phyloP scores from a whole-genome alignment of 495 filamentous ascomycete species.

The Aspergillus wentii region DNA sequence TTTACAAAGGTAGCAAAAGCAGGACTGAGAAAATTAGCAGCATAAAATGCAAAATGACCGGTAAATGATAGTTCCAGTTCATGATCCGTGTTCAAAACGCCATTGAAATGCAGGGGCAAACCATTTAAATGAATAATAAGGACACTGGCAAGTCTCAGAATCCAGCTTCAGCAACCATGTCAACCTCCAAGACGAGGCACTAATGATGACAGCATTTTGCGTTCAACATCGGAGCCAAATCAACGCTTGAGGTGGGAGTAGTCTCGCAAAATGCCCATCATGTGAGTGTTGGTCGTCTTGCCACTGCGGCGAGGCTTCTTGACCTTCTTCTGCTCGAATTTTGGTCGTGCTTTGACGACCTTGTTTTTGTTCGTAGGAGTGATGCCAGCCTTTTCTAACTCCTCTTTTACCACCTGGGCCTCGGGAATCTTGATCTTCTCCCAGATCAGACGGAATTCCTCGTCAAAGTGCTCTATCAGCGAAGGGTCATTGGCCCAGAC shows the following conservation, averaged over 20 bases:
- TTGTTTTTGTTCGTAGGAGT: conserved; percentile 74
- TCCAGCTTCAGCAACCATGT: no score
- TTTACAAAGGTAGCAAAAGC: conserved; percentile 10
- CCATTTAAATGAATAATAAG: no score
- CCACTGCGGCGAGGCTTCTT: conserved; percentile 66
- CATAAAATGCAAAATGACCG: conserved; percentile 1
- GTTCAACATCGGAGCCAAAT: conserved; percentile 6
- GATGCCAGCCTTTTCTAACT: conserved; percentile 66
- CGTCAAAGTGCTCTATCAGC: conserved; percentile 68
- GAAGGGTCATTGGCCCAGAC: conserved; percentile 86
- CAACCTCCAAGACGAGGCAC: no score
- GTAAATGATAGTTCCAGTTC: no score
- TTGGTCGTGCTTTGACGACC: conserved; percentile 52
- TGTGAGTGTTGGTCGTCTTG: conserved; percentile 89
- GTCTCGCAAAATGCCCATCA: conserved; percentile 82
- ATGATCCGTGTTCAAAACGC: no score
- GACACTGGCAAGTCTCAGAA: no score
- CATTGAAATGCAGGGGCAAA: no score
- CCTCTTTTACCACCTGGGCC: conserved; percentile 67
- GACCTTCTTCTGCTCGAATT: conserved; percentile 54
- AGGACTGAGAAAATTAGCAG: background rate
- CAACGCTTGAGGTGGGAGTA: conserved; percentile 61
- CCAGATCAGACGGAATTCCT: conserved; percentile 81
- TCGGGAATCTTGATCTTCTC: conserved; percentile 72
- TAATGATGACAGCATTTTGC: no score